phyloP scores from a whole-genome alignment of 2,329 filamentous ascomycete genomes.

The Diaporthe sp. region DNA sequence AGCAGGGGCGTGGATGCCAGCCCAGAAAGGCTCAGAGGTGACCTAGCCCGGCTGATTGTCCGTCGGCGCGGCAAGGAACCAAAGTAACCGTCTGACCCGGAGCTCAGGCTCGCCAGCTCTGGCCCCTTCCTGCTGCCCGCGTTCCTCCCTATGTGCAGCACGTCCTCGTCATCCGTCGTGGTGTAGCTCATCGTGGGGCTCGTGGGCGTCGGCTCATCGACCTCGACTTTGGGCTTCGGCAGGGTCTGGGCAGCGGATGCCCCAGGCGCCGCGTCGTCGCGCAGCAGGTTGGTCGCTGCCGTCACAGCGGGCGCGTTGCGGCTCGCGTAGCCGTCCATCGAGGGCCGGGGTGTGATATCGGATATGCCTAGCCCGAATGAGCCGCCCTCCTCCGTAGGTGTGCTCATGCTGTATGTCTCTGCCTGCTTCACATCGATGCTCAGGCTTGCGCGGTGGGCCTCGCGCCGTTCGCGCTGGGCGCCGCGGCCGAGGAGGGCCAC shows the following conservation, averaged over 20 bases:
- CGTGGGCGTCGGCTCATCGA: slow-evolving; percentile 52
- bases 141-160: slow-evolving; percentile 72
- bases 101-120: slow-evolving; percentile 61
- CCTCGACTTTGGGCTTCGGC: slow-evolving; percentile 38
- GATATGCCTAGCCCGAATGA: slow-evolving; percentile 63
- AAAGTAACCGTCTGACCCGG: slow-evolving; percentile 76
- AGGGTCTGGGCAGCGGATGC: neutral
- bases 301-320: slow-evolving; percentile 45
- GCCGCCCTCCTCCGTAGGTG: slow-evolving; percentile 45
- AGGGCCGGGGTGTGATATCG: slow-evolving; percentile 61
- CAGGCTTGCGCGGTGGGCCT: slow-evolving; percentile 58
- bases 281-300: slow-evolving; percentile 38
- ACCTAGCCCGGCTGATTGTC: slow-evolving; percentile 69
- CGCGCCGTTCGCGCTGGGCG: slow-evolving; percentile 71
- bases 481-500: slow-evolving; percentile 86
- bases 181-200: slow-evolving; percentile 74
- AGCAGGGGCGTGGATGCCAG: slow-evolving; percentile 64
- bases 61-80: slow-evolving; percentile 61
- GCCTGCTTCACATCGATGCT: slow-evolving; percentile 58
- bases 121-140: slow-evolving; percentile 59
- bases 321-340: slow-evolving; percentile 61
- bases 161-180: slow-evolving; percentile 88
- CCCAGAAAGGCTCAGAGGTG: slow-evolving; percentile 70
- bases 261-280: slow-evolving; percentile 37
- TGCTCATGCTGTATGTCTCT: slow-evolving; percentile 41